Percentiles rank a stretch among this genome's conserved stretches.
phyloP scores from a whole-genome alignment of 1,139 yeast genomes.

The Arxiozyma heterogenica region DNA sequence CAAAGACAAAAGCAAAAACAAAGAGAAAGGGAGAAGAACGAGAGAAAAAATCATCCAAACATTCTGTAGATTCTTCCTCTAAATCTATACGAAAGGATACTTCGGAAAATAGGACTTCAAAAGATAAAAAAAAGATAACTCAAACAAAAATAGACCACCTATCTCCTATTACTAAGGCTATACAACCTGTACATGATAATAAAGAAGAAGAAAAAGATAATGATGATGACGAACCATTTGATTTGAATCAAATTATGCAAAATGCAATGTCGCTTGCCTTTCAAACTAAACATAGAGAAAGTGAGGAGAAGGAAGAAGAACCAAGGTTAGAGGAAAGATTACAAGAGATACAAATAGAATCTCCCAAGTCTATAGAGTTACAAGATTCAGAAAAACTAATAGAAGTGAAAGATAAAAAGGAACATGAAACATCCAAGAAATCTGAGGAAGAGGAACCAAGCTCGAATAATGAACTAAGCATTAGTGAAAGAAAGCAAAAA shows the following conservation, averaged over 20 bases:
- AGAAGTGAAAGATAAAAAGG: background rate
- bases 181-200: background rate
- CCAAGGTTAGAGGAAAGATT: background rate
- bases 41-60: background rate
- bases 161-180: background rate
- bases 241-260: slow-evolving; percentile 60
- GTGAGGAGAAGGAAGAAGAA: background rate
- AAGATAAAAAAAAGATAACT: background rate
- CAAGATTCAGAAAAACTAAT: background rate
- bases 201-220: background rate
- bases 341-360: background rate
- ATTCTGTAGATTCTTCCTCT: background rate
- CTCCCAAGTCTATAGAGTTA: background rate
- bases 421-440: background rate
- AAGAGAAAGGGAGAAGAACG: background rate
- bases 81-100: background rate
- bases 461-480: background rate
- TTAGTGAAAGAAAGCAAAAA: background rate
- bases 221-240: slow-evolving; percentile 35
- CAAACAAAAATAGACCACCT: background rate
- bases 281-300: slow-evolving; percentile 18
- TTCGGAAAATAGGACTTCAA: background rate
- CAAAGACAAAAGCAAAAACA: background rate
- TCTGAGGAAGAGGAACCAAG: background rate
- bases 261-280: slow-evolving; percentile 64